phyloP scores from a whole-genome alignment of 73 alveolate genomes.

The Paraurostyla sp. region DNA sequence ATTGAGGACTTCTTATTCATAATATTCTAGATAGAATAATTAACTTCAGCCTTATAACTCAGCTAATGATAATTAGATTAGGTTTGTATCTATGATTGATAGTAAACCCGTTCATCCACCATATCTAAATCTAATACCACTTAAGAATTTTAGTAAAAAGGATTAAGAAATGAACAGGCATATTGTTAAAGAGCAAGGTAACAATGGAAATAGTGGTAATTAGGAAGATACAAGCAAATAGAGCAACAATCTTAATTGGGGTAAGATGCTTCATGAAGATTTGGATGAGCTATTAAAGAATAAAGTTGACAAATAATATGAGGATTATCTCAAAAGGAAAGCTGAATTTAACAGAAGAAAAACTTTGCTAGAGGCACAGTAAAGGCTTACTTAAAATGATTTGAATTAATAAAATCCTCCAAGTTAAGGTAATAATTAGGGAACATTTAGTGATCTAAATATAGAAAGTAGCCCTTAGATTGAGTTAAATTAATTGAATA shows the following conservation, averaged over 20 bases:
- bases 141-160: constrained; percentile 33
- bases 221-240: background rate
- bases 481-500: no score
- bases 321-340: constrained; percentile 4
- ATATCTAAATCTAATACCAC: constrained; percentile 32
- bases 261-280: constrained; percentile 39
- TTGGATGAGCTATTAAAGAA: constrained; percentile 26
- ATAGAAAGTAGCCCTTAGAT: background rate
- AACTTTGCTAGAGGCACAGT: background rate
- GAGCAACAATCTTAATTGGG: constrained; percentile 35
- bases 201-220: background rate
- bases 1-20: no score
- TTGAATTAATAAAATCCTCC: background rate
- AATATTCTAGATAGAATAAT: no score
- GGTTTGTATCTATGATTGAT: constrained; percentile 52
- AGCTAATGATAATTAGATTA: background rate
- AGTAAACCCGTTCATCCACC: constrained; percentile 56
- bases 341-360: background rate
- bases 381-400: background rate
- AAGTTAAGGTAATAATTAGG: background rate
- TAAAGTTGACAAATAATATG: constrained; percentile 18
- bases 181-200: background rate
- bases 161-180: constrained; percentile 26
- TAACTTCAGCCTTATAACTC: no score
- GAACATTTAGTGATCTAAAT: background rate